phyloP scores from a whole-genome alignment of 1,284 basidiomycete genomes.

The Microbotryum silenes-acaulis region DNA sequence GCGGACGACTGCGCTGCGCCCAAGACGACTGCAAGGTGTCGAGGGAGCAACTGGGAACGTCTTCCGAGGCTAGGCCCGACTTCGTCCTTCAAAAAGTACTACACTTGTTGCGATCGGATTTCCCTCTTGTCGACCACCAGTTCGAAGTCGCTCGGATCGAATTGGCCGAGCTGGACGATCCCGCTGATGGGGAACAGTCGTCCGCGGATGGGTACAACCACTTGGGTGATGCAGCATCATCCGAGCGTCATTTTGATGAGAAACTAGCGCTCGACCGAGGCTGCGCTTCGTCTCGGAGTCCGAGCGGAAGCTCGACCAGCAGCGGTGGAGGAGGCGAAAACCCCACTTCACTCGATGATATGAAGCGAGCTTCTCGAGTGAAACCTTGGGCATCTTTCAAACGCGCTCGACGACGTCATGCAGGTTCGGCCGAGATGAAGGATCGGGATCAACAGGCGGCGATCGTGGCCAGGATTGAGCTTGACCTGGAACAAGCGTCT shows the following conservation, averaged over 20 bases:
- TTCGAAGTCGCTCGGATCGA: neutral
- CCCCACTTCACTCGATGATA: conserved; percentile 8
- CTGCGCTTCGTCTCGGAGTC: neutral
- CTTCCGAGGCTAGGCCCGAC: no score
- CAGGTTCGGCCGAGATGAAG: neutral
- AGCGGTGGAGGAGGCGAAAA: conserved; percentile 25
- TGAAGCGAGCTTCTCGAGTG: conserved; percentile 11
- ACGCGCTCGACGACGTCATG: neutral
- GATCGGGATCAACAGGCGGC: neutral
- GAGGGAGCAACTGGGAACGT: no score
- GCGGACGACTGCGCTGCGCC: no score
- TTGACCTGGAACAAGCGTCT: neutral
- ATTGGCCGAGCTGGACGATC: neutral
- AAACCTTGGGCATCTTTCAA: conserved; percentile 7
- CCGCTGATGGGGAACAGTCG: neutral
- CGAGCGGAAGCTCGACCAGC: conserved; percentile 13
- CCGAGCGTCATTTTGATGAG: no score
- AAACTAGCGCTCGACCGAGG: no score
- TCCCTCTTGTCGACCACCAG: conserved; percentile 4
- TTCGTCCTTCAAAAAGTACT: no score
- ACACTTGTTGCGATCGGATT: conserved; percentile 6
- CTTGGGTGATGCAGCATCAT: no score
- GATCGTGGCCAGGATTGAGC: neutral
- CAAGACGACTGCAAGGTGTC: no score
- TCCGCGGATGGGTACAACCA: neutral